Evolutionary conservation across 2,329 filamentous ascomycete genomes (phyloP).

Genomic region (Nakataea oryzae): DNA sequence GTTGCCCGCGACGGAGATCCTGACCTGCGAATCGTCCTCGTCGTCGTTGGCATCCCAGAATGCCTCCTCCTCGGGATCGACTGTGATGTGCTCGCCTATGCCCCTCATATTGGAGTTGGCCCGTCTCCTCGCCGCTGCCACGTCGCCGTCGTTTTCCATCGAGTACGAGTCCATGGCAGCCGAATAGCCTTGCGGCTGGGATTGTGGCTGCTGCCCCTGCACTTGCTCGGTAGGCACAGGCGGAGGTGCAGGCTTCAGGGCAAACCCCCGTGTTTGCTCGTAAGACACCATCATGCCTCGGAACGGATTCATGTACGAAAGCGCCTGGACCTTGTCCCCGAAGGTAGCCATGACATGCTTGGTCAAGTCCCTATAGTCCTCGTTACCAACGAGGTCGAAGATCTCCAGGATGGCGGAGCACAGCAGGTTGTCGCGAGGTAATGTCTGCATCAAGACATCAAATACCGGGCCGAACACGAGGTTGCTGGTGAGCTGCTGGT

Average conservation of each 20-base stretch:
- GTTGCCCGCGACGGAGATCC: slow-evolving; percentile 6
- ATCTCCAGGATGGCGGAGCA: slow-evolving; percentile 91
- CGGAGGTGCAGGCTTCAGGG: background rate
- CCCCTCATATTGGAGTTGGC: slow-evolving; percentile 38
- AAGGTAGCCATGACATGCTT: slow-evolving; percentile 78
- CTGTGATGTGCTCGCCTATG: slow-evolving; percentile 56
- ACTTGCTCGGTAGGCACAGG: background rate
- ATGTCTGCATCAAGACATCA: slow-evolving; percentile 70
- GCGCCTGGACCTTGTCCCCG: slow-evolving; percentile 61
- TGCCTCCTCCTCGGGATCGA: slow-evolving; percentile 79
- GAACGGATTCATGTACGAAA: slow-evolving; percentile 82
- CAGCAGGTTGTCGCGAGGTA: slow-evolving; percentile 86
- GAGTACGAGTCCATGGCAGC: slow-evolving; percentile 56
- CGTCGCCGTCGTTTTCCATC: slow-evolving; percentile 57
- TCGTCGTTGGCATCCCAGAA: slow-evolving; percentile 91
- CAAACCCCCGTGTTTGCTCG: slow-evolving; percentile 58
- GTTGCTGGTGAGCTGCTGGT: slow-evolving; percentile 72
- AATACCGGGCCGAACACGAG: slow-evolving; percentile 76
- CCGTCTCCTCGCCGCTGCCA: slow-evolving; percentile 25
- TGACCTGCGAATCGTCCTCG: slow-evolving; percentile 60
- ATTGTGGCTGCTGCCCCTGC: slow-evolving; percentile 2
- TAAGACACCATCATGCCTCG: slow-evolving; percentile 64
- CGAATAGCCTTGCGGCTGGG: slow-evolving; percentile 29
- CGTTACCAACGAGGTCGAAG: slow-evolving; percentile 81
- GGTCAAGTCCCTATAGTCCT: slow-evolving; percentile 71